These are phyloP conservation scores for Wickerhamiella vanderwaltii DNA, from an alignment of 805 yeast species.

Conservation along the genomic window DNA sequence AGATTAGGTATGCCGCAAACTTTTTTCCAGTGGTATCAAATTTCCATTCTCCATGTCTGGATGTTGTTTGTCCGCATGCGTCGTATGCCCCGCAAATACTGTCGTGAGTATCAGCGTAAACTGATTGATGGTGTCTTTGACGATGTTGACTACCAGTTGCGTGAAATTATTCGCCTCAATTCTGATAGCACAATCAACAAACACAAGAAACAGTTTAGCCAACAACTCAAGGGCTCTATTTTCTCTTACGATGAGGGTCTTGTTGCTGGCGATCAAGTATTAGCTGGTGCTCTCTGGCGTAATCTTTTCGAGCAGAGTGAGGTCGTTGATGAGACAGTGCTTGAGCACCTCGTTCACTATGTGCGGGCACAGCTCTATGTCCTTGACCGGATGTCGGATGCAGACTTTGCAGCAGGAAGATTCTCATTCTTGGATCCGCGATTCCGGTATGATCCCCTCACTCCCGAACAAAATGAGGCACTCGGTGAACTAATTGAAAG, in stretches of 20 bases:
- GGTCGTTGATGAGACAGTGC: constrained; percentile 65
- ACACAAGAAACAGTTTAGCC: constrained; percentile 78
- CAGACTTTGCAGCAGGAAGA: constrained; percentile 87
- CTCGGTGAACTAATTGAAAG: constrained; percentile 21
- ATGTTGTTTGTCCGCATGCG: constrained; percentile 89
- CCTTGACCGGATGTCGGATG: constrained; percentile 69
- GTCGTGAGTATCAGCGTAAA: constrained; percentile 83
- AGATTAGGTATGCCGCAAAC: constrained; percentile 72
- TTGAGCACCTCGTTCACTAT: constrained; percentile 83
- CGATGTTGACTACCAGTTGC: constrained; percentile 77
- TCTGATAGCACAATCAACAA: constrained; percentile 74
- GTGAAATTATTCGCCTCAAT: constrained; percentile 72
- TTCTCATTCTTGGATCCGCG: constrained; percentile 77
- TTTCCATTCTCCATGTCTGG: constrained; percentile 87
- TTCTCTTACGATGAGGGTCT: constrained; percentile 90
- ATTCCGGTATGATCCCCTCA: constrained; percentile 60
- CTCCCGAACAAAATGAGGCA: constrained; percentile 42
- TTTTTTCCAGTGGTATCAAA: constrained; percentile 93
- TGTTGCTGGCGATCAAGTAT: constrained; percentile 50
- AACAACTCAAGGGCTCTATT: constrained; percentile 80
- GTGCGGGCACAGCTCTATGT: constrained; percentile 84
- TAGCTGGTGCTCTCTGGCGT: constrained; percentile 43
- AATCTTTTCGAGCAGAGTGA: constrained; percentile 79
- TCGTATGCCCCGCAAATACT: constrained; percentile 83
- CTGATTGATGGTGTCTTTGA: constrained; percentile 77